Conservation (phyloP, 1,284 basidiomycete genomes). For the Naganishia albida region DNA sequence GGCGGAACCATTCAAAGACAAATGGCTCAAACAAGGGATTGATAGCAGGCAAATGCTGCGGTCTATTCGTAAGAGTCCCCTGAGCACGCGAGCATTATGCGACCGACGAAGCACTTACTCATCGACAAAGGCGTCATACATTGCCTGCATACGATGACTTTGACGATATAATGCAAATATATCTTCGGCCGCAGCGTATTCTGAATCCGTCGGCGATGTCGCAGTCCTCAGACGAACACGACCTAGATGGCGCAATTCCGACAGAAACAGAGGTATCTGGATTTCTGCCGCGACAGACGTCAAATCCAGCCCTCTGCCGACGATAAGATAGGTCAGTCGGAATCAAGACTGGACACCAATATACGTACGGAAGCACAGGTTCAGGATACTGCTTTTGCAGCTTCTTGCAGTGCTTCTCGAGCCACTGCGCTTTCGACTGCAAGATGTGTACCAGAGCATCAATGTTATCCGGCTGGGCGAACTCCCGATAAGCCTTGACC, state of each 20-base stretch:
- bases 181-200: conserved; percentile 70
- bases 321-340: not conserved
- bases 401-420: conserved; percentile 80
- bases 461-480: conserved; percentile 18
- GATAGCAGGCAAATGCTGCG: conserved; percentile 61
- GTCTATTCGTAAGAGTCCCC: not conserved
- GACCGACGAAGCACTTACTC: conserved; percentile 58
- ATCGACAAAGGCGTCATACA: conserved; percentile 56
- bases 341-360: not conserved
- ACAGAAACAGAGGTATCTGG: conserved; percentile 26
- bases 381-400: conserved; percentile 79
- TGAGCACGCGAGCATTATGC: not conserved
- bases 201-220: conserved; percentile 59
- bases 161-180: conserved; percentile 79
- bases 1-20: conserved; percentile 84
- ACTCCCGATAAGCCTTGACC: conserved; percentile 13
- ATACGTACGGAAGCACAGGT: conserved; percentile 63
- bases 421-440: conserved; percentile 56
- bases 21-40: conserved; percentile 81
- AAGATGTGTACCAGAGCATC: conserved; percentile 13
- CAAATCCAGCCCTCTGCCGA: conserved; percentile 9
- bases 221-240: conserved; percentile 19
- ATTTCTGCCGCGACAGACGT: conserved; percentile 11
- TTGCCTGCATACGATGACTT: conserved; percentile 44
- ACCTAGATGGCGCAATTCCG: conserved; percentile 21